A percentile compares a stretch with the other conserved stretches of the same genome.
These are phyloP conservation scores for Cadophora sp. DNA, from an alignment of 2,329 filamentous ascomycete species.

Conservation along the genomic window DNA sequence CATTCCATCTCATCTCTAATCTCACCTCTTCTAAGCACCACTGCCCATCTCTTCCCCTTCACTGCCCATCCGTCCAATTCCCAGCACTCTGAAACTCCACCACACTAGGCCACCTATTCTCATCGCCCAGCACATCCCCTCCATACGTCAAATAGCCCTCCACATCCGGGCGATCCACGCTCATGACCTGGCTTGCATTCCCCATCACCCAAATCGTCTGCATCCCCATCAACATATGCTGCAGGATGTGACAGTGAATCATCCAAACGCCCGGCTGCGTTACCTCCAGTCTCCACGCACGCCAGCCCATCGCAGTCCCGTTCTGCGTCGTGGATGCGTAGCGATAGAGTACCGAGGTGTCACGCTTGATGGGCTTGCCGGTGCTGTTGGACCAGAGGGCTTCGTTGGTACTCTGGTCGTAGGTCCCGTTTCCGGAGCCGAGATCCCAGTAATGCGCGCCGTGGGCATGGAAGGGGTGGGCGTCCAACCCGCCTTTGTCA, in stretches of 20 bases:
- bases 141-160: conserved; percentile 45
- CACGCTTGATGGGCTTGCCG: conserved; percentile 37
- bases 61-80: conserved; percentile 17
- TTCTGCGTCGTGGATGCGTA: conserved; percentile 48
- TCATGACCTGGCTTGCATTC: conserved; percentile 37
- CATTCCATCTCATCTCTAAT: no score
- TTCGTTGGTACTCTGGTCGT: conserved; percentile 50
- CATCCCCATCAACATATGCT: conserved; percentile 56
- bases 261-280: conserved; percentile 56
- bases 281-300: conserved; percentile 56
- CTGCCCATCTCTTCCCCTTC: neutral
- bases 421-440: conserved; percentile 53
- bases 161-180: conserved; percentile 36
- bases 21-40: no score
- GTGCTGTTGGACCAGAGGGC: conserved; percentile 40
- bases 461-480: conserved; percentile 56
- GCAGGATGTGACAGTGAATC: conserved; percentile 53
- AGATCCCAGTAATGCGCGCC: conserved; percentile 53
- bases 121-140: conserved; percentile 42
- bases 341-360: conserved; percentile 54
- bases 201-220: conserved; percentile 48
- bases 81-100: conserved; percentile 25
- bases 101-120: conserved; percentile 36
- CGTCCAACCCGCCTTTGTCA: conserved; percentile 48
- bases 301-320: conserved; percentile 51